Evolutionary conservation across 768 basidiomycete genomes (phyloP).

Genomic region (Hypholoma sublateritium): DNA sequence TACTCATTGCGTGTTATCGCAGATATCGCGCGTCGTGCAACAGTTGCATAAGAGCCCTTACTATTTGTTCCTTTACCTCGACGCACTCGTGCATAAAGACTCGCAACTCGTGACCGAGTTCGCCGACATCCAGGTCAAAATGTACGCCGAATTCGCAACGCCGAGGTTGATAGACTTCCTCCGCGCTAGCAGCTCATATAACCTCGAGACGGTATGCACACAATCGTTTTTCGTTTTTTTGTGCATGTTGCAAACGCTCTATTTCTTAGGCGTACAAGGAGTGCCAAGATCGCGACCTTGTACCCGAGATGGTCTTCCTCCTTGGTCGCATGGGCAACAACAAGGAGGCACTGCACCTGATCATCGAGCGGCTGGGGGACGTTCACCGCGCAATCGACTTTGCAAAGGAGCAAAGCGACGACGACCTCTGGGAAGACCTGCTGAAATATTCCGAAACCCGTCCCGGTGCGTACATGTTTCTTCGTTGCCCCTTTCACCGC

Average conservation of each 20-base stretch:
- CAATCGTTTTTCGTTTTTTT: not conserved
- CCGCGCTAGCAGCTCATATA: slow-evolving; percentile 89
- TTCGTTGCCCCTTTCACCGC: not conserved
- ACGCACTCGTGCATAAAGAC: slow-evolving; percentile 87
- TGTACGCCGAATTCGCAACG: slow-evolving; percentile 88
- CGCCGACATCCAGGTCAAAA: slow-evolving; percentile 84
- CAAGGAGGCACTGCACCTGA: slow-evolving; percentile 89
- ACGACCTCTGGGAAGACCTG: slow-evolving; percentile 97
- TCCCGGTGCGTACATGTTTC: slow-evolving; percentile 57
- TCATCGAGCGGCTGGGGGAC: slow-evolving; percentile 93
- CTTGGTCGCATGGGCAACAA: slow-evolving; percentile 98
- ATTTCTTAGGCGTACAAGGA: slow-evolving; percentile 73
- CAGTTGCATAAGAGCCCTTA: slow-evolving; percentile 76
- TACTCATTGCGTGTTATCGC: not conserved
- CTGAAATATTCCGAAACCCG: slow-evolving; percentile 92
- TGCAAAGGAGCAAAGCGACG: slow-evolving; percentile 94
- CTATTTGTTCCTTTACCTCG: slow-evolving; percentile 92
- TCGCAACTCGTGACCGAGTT: slow-evolving; percentile 77
- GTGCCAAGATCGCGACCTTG: slow-evolving; percentile 82
- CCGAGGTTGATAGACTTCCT: slow-evolving; percentile 85
- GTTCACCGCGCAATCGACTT: slow-evolving; percentile 96
- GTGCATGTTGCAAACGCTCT: not conserved
- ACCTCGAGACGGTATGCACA: slow-evolving; percentile 68
- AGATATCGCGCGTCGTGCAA: slow-evolving; percentile 87
- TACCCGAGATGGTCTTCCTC: slow-evolving; percentile 96